Conservation (phyloP, 345 rosid genomes). For the Eucalyptus cloeziana region DNA sequence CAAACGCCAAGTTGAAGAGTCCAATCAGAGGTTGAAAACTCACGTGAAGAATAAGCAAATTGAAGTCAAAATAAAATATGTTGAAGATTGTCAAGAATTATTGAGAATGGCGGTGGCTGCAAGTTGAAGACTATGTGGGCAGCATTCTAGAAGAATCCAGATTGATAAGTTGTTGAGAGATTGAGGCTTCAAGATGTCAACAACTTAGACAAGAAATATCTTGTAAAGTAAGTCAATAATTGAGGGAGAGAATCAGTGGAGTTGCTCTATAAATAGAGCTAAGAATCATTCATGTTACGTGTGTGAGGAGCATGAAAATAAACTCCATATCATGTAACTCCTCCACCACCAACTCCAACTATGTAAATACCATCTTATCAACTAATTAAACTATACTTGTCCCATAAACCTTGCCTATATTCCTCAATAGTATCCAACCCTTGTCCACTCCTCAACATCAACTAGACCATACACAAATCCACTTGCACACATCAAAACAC, state of each 20-base stretch:
- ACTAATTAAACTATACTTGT: neutral
- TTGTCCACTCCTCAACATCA: neutral
- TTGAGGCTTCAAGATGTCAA: neutral
- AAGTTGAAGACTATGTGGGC: neutral
- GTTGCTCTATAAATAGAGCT: neutral
- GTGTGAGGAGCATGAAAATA: neutral
- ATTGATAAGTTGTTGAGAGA: neutral
- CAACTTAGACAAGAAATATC: neutral
- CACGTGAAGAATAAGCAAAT: neutral
- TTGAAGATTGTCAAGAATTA: neutral
- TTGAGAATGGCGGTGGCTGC: neutral
- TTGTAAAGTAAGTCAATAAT: neutral
- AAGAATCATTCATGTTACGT: too few species aligned
- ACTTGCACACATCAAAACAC: neutral
- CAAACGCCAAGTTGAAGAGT: neutral
- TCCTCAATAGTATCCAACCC: neutral
- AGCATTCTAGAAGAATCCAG: neutral
- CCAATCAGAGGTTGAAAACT: neutral
- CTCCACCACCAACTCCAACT: neutral
- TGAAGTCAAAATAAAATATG: neutral
- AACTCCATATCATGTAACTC: neutral
- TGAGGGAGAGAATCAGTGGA: neutral
- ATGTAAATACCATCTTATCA: neutral
- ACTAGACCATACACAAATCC: neutral
- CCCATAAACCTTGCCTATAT: neutral